phyloP scores from a whole-genome alignment of 2,329 filamentous ascomycete genomes.

The Penicillium capsulatum region DNA sequence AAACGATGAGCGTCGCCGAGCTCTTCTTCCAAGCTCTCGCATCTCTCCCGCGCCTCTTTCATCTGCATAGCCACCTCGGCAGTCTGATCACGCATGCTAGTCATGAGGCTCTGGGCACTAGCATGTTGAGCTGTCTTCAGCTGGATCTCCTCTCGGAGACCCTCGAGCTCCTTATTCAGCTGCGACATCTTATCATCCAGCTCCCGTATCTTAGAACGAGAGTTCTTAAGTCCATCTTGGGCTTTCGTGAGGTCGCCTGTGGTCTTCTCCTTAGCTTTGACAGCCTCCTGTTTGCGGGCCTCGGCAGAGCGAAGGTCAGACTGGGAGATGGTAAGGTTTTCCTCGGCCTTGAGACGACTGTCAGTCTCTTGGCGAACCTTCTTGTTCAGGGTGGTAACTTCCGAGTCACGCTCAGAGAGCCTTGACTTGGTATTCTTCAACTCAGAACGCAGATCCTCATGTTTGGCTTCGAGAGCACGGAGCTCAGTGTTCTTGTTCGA shows the following conservation, averaged over 20 bases:
- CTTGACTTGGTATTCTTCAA: slow-evolving; percentile 65
- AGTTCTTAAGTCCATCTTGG: slow-evolving; percentile 63
- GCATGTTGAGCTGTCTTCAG: slow-evolving; percentile 81
- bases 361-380: slow-evolving; percentile 72
- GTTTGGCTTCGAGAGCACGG: slow-evolving; percentile 71
- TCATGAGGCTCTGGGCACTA: slow-evolving; percentile 78
- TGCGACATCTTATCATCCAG: slow-evolving; percentile 70
- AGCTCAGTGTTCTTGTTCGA: slow-evolving; percentile 60
- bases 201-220: slow-evolving; percentile 59
- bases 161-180: slow-evolving; percentile 63
- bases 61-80: slow-evolving; percentile 85
- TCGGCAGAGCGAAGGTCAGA: slow-evolving; percentile 76
- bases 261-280: slow-evolving; percentile 67
- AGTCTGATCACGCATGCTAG: slow-evolving; percentile 89
- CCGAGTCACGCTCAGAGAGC: slow-evolving; percentile 67
- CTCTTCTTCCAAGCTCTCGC: slow-evolving; percentile 87
- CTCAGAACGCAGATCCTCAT: slow-evolving; percentile 76
- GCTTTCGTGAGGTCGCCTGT: slow-evolving; percentile 65
- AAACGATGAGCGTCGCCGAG: slow-evolving; percentile 81
- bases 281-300: slow-evolving; percentile 71
- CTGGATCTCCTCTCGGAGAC: slow-evolving; percentile 72
- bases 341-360: slow-evolving; percentile 69
- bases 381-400: slow-evolving; percentile 73
- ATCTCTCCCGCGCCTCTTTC: slow-evolving; percentile 78
- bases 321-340: slow-evolving; percentile 67